Evolutionary conservation across 371 early-diverging fungal genomes (phyloP).

Genomic region (Vairimorpha necatrix): DNA sequence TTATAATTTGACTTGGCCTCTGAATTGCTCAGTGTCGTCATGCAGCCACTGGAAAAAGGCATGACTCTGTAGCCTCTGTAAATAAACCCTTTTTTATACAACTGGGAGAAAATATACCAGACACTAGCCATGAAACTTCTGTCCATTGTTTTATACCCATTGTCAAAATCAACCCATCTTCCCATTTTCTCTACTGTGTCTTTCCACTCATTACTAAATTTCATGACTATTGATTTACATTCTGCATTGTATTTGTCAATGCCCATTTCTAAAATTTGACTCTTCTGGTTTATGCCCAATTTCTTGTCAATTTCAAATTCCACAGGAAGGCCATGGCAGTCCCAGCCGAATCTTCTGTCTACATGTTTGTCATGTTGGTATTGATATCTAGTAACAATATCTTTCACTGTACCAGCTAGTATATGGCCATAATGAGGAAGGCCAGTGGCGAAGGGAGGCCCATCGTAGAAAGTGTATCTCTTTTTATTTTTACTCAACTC

Average conservation of each 20-base stretch:
- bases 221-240: constrained; percentile 95
- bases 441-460: constrained; percentile 99
- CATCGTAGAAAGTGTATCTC: constrained; percentile 79
- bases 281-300: constrained; percentile 72
- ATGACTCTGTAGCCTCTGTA: constrained; percentile 94
- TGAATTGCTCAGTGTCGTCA: constrained; percentile 94
- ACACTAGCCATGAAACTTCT: constrained; percentile 89
- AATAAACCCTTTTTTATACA: constrained; percentile 86
- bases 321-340: constrained; percentile 97
- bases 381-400: constrained; percentile 94
- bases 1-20: constrained; percentile 98
- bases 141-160: constrained; percentile 96
- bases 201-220: constrained; percentile 91
- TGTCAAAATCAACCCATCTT: constrained; percentile 98
- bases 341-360: constrained; percentile 98
- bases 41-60: constrained; percentile 94
- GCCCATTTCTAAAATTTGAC: constrained; percentile 89
- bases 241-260: constrained; percentile 95
- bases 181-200: constrained; percentile 89
- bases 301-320: constrained; percentile 99
- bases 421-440: constrained; percentile 99
- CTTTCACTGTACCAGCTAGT: constrained; percentile 98
- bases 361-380: constrained; percentile 91
- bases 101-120: constrained; percentile 98
- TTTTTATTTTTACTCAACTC: constrained; percentile 70